Conservation (phyloP, 306 rosid species). For the Pueraria montana region DNA sequence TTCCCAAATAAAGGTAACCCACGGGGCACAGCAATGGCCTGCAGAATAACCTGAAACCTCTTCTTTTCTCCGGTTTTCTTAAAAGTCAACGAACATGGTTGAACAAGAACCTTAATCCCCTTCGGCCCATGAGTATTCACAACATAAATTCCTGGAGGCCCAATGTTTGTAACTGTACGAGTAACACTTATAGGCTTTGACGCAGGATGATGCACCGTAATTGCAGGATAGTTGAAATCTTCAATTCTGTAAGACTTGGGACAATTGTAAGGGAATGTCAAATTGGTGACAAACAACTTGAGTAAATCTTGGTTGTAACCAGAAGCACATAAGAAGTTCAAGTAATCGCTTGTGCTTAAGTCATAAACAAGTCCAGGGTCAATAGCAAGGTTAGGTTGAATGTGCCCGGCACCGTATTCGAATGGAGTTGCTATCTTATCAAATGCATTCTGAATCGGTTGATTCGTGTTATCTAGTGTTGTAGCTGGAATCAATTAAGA, state of each 20-base stretch:
- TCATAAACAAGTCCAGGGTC: no score
- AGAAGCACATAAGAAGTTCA: not conserved
- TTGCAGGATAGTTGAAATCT: slow-evolving; percentile 73
- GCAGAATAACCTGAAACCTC: slow-evolving; percentile 50
- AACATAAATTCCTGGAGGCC: slow-evolving; percentile 59
- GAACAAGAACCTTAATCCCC: slow-evolving; percentile 52
- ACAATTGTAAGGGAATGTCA: slow-evolving; percentile 33
- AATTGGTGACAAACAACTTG: not conserved
- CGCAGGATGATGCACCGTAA: slow-evolving; percentile 45
- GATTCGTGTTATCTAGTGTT: no score
- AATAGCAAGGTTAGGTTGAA: no score
- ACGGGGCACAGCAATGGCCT: not conserved
- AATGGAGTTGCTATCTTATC: no score
- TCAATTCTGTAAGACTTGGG: slow-evolving; percentile 39
- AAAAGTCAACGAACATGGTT: slow-evolving; percentile 57
- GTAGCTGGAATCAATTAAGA: not conserved
- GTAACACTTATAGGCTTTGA: slow-evolving; percentile 27
- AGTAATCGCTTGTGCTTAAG: no score
- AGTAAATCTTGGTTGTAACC: slow-evolving; percentile 49
- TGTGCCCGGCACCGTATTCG: no score
- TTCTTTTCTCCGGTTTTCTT: slow-evolving; percentile 56
- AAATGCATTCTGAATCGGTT: no score
- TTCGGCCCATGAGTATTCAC: slow-evolving; percentile 45
- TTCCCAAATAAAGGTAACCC: slow-evolving; percentile 27
- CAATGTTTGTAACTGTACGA: slow-evolving; percentile 64